Conservation (phyloP, 2,329 filamentous ascomycete species). For the Ophiocordyceps australis region DNA sequence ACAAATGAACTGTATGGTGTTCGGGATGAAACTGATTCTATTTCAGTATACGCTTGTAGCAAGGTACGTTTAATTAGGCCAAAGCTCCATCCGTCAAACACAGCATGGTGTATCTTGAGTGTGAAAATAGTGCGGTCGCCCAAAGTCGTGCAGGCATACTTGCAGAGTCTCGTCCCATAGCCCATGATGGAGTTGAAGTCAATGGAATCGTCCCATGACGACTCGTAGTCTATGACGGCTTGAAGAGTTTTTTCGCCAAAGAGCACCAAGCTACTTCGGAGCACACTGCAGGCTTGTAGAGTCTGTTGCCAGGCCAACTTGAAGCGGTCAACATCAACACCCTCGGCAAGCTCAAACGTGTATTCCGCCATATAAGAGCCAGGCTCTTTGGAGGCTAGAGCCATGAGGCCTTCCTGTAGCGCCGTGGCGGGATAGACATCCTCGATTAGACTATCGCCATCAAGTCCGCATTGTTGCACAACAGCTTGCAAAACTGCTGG, state of each 20-base stretch:
- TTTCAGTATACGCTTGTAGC: constrained; percentile 21
- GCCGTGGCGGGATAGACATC: constrained; percentile 15
- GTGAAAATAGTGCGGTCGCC: too few relatives aligned
- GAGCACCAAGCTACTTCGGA: constrained; percentile 2
- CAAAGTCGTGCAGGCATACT: too few relatives aligned
- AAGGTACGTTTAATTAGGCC: too few relatives aligned
- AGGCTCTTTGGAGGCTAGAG: constrained; percentile 10
- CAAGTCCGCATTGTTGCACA: too few relatives aligned
- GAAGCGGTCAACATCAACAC: constrained; percentile 8
- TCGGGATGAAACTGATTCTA: constrained; percentile 12
- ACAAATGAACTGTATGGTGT: constrained; percentile 27
- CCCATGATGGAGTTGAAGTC: not conserved
- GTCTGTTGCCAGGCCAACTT: constrained; percentile 9
- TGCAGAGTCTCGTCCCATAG: too few relatives aligned
- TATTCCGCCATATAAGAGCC: constrained; percentile 5
- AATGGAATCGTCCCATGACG: not conserved
- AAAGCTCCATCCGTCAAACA: too few relatives aligned
- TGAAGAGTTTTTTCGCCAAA: constrained; percentile 1
- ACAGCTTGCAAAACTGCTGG: too few relatives aligned
- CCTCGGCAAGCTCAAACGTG: constrained; percentile 11
- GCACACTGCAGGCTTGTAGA: not conserved
- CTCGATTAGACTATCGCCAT: too few relatives aligned
- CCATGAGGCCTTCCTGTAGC: constrained; percentile 18
- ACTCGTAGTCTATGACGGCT: too few relatives aligned
- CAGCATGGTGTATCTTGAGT: too few relatives aligned